phyloP scores from a whole-genome alignment of 1,284 basidiomycete species.

The Tylopilus sp. region DNA sequence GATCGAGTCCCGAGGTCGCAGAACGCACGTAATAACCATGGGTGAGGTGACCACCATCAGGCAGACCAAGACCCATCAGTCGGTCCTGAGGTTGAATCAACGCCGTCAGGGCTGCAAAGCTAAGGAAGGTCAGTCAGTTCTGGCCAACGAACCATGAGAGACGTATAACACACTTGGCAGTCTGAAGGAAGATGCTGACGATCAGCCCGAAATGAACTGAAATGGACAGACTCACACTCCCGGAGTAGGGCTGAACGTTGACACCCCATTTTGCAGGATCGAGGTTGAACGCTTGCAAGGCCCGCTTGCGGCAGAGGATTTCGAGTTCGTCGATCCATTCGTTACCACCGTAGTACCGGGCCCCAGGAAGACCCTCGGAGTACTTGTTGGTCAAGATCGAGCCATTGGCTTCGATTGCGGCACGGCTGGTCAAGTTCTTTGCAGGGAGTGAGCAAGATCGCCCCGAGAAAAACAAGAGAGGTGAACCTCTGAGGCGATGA shows the following conservation, averaged over 20 bases:
- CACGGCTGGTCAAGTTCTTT: slow-evolving; percentile 91
- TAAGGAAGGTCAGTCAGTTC: slow-evolving; percentile 35
- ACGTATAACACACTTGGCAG: slow-evolving; percentile 74
- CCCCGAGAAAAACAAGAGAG: slow-evolving; percentile 8
- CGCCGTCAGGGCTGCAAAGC: slow-evolving; percentile 97
- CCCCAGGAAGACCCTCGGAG: slow-evolving; percentile 92
- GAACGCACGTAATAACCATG: slow-evolving; percentile 90
- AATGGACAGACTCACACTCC: slow-evolving; percentile 59
- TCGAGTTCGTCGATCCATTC: slow-evolving; percentile 98
- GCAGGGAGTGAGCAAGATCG: slow-evolving; percentile 1
- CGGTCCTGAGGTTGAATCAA: slow-evolving; percentile 97
- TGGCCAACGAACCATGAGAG: background rate
- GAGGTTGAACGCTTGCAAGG: slow-evolving; percentile 94
- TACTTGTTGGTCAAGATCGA: slow-evolving; percentile 99
- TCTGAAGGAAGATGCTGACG: slow-evolving; percentile 42
- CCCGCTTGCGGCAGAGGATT: slow-evolving; percentile 91
- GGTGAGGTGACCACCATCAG: slow-evolving; percentile 97
- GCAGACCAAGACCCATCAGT: slow-evolving; percentile 98
- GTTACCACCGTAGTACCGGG: slow-evolving; percentile 98
- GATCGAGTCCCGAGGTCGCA: slow-evolving; percentile 17
- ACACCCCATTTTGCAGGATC: slow-evolving; percentile 95
- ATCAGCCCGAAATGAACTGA: slow-evolving; percentile 8
- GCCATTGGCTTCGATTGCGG: slow-evolving; percentile 97
- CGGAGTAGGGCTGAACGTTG: slow-evolving; percentile 99
- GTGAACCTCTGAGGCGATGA: slow-evolving; percentile 88